A percentile compares a stretch with the other conserved stretches of the same genome.
These are phyloP conservation scores for Ophiostoma angusticollis DNA, from an alignment of 2,329 filamentous ascomycete species.

Conservation along the genomic window DNA sequence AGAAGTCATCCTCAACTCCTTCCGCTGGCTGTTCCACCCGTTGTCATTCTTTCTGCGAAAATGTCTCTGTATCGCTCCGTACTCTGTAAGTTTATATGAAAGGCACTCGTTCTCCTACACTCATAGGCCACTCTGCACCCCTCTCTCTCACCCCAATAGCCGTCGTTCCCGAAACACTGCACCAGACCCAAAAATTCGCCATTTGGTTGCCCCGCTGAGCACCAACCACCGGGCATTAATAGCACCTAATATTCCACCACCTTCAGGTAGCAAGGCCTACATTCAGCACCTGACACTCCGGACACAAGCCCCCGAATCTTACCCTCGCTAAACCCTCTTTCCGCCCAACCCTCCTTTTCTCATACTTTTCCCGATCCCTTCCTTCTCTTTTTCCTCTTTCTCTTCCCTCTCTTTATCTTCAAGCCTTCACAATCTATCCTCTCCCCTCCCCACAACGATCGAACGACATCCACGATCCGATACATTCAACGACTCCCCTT, in stretches of 20 bases:
- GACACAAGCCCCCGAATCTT: background rate
- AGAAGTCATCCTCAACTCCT: slow-evolving; percentile 2
- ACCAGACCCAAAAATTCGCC: background rate
- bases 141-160: slow-evolving; percentile 1
- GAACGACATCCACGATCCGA: slow-evolving; percentile 1
- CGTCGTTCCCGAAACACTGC: slow-evolving; percentile 3
- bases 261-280: slow-evolving; percentile 4
- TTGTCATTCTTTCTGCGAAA: slow-evolving; percentile 2
- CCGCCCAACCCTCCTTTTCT: background rate
- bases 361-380: slow-evolving; percentile 2
- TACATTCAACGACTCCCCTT: background rate
- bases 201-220: background rate
- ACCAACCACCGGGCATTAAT: background rate
- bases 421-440: slow-evolving; percentile 1
- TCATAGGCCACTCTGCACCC: slow-evolving; percentile 1
- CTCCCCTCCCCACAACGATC: background rate
- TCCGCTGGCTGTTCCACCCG: slow-evolving; percentile 1
- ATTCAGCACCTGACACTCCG: slow-evolving; percentile 7
- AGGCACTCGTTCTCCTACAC: no score
- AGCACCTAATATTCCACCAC: slow-evolving; percentile 1
- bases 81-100: no score
- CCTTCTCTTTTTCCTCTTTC: slow-evolving; percentile 1
- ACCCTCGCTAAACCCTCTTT: slow-evolving; percentile 1
- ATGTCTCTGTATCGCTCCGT: no score
- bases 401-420: slow-evolving; percentile 1